Base-by-base conservation (phyloP, 257 asterid genomes). In the Petrea volubilis region DNA sequence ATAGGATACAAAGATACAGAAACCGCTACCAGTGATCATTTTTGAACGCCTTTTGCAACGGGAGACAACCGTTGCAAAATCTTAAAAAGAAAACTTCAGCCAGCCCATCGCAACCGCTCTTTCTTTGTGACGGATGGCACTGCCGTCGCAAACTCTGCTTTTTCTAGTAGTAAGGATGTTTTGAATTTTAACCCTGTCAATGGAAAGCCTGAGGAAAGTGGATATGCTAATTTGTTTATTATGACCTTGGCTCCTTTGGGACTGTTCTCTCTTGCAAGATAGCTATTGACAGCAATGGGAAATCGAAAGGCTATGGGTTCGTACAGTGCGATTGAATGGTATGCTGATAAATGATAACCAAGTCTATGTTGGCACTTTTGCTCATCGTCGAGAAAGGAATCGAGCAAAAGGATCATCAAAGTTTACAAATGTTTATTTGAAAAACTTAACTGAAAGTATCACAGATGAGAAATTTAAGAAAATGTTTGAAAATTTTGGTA, bases 241-340 rank as follows among this genome's bases (percentile, higher is more conserved):
- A 92, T 89, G 82, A 92, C 89, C 52, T 70, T 92, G 82, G 96
- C 86, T 71, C 33, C 68, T 89, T 92, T 25, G 97, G 97, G 36
- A 78, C 70, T 1, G 90, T 92, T 58, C 91, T 92, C 34, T 92
- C 97, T 29, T 92, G 97, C 82, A 89, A 92, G 79, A 83, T 92
- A 15, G 96, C 92, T 1, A 62, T 82, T 20, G 96, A 92, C 56
- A 64, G 44, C 70, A 76, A 57, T 27, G 97, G 85, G 15, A 78
- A 81, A 21, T 83, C 93, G 0, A 89, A 78, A 70, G 97, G 97
- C 18, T 85, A 89, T 33, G 97, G 96, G 0, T 92, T 92, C n/a
- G 96, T 92, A 24, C 97, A 92, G 70, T 92, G 25, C 58, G 75
- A 44, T 60, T 92, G 43, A 84, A 90, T 44, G 96, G 96, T 12